These are phyloP conservation scores for Hsuehochloa calcarea DNA, from an alignment of 176 grass and related monocot genomes.

Conservation along the genomic window DNA sequence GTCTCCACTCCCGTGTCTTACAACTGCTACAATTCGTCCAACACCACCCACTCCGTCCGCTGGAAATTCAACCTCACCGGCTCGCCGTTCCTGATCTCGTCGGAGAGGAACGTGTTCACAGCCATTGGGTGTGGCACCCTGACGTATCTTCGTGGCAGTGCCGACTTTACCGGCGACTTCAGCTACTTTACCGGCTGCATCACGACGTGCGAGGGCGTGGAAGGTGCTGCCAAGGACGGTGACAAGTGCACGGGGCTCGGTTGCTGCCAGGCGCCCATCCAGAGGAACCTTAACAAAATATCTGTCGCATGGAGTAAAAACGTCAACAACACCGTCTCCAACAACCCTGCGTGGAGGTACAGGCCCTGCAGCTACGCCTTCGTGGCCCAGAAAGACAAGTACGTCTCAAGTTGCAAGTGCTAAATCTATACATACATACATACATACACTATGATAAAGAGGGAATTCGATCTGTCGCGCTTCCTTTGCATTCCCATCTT, in stretches of 20 bases:
- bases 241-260: slow-evolving; percentile 13
- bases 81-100: slow-evolving; percentile 8
- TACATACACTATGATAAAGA: no score
- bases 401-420: not conserved
- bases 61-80: not conserved
- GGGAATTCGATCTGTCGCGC: no score
- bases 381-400: slow-evolving; percentile 30
- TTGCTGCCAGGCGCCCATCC: slow-evolving; percentile 29
- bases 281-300: not conserved
- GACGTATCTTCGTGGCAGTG: no score
- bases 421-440: no score
- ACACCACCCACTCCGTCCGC: no score
- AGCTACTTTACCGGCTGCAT: no score
- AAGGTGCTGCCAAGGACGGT: not conserved
- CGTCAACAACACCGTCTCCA: no score
- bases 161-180: no score
- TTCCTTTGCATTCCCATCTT: no score
- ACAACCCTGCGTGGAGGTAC: not conserved
- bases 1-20: not conserved
- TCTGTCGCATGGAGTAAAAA: rapidly evolving
- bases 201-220: not conserved
- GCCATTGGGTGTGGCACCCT: no score
- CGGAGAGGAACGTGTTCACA: no score
- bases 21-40: not conserved
- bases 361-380: slow-evolving; percentile 26